Base-by-base conservation (phyloP, 1,284 basidiomycete genomes). In the Cutaneotrichosporon sp. region DNA sequence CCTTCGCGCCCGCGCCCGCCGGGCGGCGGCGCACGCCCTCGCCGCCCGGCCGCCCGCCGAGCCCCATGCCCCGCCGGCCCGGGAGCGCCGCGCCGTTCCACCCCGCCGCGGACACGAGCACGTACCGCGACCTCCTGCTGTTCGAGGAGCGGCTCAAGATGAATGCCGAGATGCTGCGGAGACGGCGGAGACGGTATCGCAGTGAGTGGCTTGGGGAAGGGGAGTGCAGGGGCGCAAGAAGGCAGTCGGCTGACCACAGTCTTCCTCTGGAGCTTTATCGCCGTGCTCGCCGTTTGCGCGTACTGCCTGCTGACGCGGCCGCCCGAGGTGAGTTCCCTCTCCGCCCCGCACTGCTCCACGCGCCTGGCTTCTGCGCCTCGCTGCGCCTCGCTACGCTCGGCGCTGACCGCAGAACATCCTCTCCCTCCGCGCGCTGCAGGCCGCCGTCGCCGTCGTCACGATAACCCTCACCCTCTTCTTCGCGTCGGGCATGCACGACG, bases 141-240 rank as follows among this genome's bases (percentile, higher is more conserved):
- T 98, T 99, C 67, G 95, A 99, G 80, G 95, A 99, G 79, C 84
- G 97, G 18, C 86, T 99, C 58, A 98, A 98, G 81, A 90, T 90
- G 55, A 98, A 92, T 76, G 92, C 92, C 4, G 86, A 89, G 11
- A 86, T 85, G 64, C 82, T 98, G 20, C 87, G 90, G 72, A 84
- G 86, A 50, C 84, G 95, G 63, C 91, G 94, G 77, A 84, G 87
- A 53, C 86, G 90, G 69, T 98, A 98, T 81, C 90, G 93, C 80
- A 81, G 94, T 95, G 79, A 72, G 87, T 86, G 34, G 27, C 3
- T 4, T 7, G n/a, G 27, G n/a, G 27, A 20, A 18, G 8, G 24
- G 3, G 24, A 25, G 22, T 24, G 22, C 11, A 29, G n/a, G n/a
- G n/a, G n/a, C n/a, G n/a, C 14, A 22, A 24, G 16, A 36, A 38